phyloP scores from a whole-genome alignment of 2,329 filamentous ascomycete genomes.

The Scytalidium lignicola region DNA sequence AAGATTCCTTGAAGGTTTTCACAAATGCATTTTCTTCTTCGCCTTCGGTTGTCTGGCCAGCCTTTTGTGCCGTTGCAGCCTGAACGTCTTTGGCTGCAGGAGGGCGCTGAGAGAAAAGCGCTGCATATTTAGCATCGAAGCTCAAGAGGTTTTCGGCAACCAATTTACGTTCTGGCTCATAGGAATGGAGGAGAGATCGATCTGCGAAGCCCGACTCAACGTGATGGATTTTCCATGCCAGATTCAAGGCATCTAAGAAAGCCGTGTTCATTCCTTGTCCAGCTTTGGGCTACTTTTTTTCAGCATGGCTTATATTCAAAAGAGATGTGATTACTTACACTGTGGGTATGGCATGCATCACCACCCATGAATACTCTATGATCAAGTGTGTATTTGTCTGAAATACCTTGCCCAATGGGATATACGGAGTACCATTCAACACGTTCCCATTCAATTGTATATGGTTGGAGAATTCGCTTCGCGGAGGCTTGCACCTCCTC shows the following conservation, averaged over 20 bases:
- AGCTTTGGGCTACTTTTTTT: conserved; percentile 64
- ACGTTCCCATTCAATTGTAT: conserved; percentile 60
- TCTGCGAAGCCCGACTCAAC: conserved; percentile 79
- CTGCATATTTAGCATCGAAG: conserved; percentile 87
- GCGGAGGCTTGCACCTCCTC: conserved; percentile 60
- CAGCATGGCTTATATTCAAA: conserved; percentile 43
- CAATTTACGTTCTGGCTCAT: conserved; percentile 78
- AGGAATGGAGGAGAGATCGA: conserved; percentile 72
- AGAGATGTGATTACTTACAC: conserved; percentile 41
- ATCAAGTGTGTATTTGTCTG: conserved; percentile 61
- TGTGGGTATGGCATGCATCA: conserved; percentile 76
- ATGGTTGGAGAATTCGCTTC: conserved; percentile 61
- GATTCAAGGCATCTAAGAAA: conserved; percentile 76
- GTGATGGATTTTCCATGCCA: conserved; percentile 94
- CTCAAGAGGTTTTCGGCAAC: conserved; percentile 79
- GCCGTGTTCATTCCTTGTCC: conserved; percentile 79
- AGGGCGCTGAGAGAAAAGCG: conserved; percentile 76
- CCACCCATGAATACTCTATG: conserved; percentile 70
- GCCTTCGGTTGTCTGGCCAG: conserved; percentile 24
- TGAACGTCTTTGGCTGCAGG: conserved; percentile 69
- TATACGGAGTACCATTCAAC: conserved; percentile 75
- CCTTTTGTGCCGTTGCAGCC: conserved; percentile 46
- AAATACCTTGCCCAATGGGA: conserved; percentile 69
- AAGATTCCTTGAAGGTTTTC: conserved; percentile 83
- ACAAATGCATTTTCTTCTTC: conserved; percentile 73